Conservation (phyloP, 768 basidiomycete species). For the Crassisporium funariophilum region DNA sequence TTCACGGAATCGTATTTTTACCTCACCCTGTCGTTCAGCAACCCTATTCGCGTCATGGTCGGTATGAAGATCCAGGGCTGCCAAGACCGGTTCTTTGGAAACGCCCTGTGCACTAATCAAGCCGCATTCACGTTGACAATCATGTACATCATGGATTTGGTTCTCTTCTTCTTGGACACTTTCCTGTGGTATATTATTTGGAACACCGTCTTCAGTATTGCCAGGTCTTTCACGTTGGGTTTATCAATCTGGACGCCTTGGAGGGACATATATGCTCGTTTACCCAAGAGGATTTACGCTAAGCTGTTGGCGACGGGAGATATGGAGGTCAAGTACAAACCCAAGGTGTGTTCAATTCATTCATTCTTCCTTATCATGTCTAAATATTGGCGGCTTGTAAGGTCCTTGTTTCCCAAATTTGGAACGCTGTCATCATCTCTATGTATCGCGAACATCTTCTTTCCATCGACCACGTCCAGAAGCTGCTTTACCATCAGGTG, state of each 20-base stretch:
- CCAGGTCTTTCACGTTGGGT: slow-evolving; percentile 85
- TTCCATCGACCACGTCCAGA: slow-evolving; percentile 98
- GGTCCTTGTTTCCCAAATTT: slow-evolving; percentile 98
- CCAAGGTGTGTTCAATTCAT: slow-evolving; percentile 67
- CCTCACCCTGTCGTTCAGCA: slow-evolving; percentile 91
- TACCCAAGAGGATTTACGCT: slow-evolving; percentile 96
- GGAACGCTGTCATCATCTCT: slow-evolving; percentile 99
- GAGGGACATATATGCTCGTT: slow-evolving; percentile 94
- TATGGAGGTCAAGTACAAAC: slow-evolving; percentile 99
- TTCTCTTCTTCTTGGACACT: slow-evolving; percentile 97
- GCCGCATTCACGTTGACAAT: slow-evolving; percentile 93
- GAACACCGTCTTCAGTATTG: slow-evolving; percentile 94
- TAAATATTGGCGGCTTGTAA: slow-evolving; percentile 28
- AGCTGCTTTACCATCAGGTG: slow-evolving; percentile 95
- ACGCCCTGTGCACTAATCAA: slow-evolving; percentile 85
- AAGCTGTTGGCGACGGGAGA: slow-evolving; percentile 92
- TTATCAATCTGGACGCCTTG: slow-evolving; percentile 99
- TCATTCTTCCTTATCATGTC: not conserved
- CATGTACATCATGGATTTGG: slow-evolving; percentile 99
- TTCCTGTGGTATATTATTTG: slow-evolving; percentile 99
- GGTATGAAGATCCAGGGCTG: slow-evolving; percentile 96
- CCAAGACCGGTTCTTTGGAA: slow-evolving; percentile 83
- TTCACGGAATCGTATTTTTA: slow-evolving; percentile 98
- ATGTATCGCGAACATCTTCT: slow-evolving; percentile 99
- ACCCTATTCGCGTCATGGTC: slow-evolving; percentile 94